Percentiles rank a stretch among this genome's conserved stretches.
phyloP scores from a whole-genome alignment of 352 stramenopile species.

The Pythium dissimile region DNA sequence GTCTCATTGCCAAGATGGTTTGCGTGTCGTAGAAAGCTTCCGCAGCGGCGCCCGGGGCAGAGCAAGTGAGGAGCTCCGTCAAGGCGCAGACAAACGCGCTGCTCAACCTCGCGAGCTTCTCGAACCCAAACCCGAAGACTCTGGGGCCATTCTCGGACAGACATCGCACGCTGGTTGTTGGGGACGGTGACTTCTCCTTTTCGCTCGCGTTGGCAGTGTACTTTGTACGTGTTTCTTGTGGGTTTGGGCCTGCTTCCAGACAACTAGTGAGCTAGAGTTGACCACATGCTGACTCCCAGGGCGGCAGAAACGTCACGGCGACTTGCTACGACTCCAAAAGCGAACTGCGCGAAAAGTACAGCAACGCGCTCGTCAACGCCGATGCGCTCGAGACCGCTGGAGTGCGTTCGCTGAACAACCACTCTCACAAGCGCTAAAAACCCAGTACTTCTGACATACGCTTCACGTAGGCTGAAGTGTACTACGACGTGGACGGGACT shows the following conservation, averaged over 20 bases:
- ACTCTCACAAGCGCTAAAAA: background rate
- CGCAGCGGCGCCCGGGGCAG: background rate
- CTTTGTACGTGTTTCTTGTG: conserved; percentile 38
- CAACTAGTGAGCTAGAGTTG: no score
- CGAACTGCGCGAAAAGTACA: conserved; percentile 73
- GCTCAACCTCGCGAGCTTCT: conserved; percentile 60
- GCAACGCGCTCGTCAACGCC: conserved; percentile 58
- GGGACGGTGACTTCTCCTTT: conserved; percentile 87
- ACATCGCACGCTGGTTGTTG: conserved; percentile 75
- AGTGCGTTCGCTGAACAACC: conserved; percentile 21
- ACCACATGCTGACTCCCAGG: conserved; percentile 20
- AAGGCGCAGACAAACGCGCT: conserved; percentile 71
- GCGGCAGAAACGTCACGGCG: conserved; percentile 58
- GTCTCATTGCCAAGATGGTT: no score
- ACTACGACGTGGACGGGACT: conserved; percentile 71
- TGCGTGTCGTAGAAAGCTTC: conserved; percentile 34
- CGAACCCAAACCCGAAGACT: conserved; percentile 82
- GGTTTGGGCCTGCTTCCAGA: no score
- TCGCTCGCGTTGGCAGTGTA: conserved; percentile 70
- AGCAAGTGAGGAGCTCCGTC: conserved; percentile 29
- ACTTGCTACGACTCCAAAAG: conserved; percentile 75
- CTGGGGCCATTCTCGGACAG: conserved; percentile 72
- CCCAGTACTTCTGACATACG: background rate
- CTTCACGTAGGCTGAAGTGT: conserved; percentile 40
- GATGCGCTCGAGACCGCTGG: conserved; percentile 70